Evolutionary conservation across 192 early-diverging fungal genomes (phyloP), one percentile per base, ranked within the genome.

Genomic region (Linnemannia zychae): DNA sequence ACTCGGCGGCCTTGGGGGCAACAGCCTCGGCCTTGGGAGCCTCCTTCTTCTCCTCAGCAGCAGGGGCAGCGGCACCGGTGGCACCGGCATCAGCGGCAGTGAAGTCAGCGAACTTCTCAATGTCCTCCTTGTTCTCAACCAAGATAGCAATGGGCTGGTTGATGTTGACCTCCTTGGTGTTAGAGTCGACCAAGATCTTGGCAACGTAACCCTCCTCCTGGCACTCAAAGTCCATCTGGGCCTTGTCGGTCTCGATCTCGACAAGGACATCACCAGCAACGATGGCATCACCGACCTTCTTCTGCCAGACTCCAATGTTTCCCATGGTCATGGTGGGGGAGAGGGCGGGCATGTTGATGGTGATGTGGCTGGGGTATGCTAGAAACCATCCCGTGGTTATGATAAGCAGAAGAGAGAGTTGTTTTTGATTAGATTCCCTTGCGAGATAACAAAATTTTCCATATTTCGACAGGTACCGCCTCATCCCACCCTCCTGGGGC

Each of bases 211-310:
- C 98, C 80, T 99, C 98, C 77, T 99, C 98, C 89, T 99, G 97
- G 78, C 96, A 98, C 88, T 99, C 98, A 74, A 99, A 97, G 84
- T 99, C 98, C 97, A 99, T 99, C 88, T 97, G 96, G 17, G 98
- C 98, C 95, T 99, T 99, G 87, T 99, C 98, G 37, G 98, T 99
- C 87, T 99, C 98, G 74, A 99, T 97, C 88, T 98, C 97, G 33
- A 97, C 93, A 50, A 99, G 88, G 48, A 98, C 94, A 87, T 99
- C 98, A 53, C 98, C 98, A 38, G 97, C 94, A 28, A 88, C 78
- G 76, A 98, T 91, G 72, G 93, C 88, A 86, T 99, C 98, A 38
- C 98, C 98, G 75, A 98, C 93, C 86, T 96, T 93, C 89, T 99
- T 99, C 81, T 95, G 91, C 97, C 97, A 99, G 69, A 88, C 86